Evolutionary conservation across 768 basidiomycete genomes (phyloP), one percentile per base, ranked within the genome.

Genomic region (Pholiota conissans): DNA sequence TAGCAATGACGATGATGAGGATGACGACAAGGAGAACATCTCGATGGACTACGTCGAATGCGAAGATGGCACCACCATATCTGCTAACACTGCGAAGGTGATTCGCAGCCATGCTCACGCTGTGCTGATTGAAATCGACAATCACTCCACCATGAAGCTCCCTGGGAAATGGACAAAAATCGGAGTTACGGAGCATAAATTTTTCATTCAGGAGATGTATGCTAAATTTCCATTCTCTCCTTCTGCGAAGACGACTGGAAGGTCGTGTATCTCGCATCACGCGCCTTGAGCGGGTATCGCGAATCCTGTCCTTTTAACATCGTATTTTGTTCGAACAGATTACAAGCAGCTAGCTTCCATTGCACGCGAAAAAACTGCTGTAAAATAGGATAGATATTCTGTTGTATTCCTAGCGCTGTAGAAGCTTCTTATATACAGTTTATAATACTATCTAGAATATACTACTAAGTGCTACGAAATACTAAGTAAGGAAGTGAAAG

Each of bases 231-330:
- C 52, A 10, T 49, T 45, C 52, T 59, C 18, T 30, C 26, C 11
- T 24, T 49, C 32, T 54, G 58, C 27, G 16, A 55, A 9, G 39
- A 50, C 16, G 58, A 59, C 28, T 59, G 58, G 58, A 58, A 58
- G 57, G 57, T 48, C 18, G n/a, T 47, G 14, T 37, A 48, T 11
- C 51, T 58, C 5, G 51, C 50, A 13, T 13, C 16, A 13, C 40
- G n/a, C 18, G n/a, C 40, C 6, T 18, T 45, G n/a, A 8, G 8
- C 6, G 6, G 16, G 22, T 45, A 45, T 18, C 40, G 22, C 6
- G n/a, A 7, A 6, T 16, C n/a, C 6, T 20, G 6, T 9, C 40
- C 16, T 45, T 20, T 7, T 8, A 45, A 45, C 6, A 18, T 7
- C 8, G 40, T n/a, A n/a, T n/a, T n/a, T n/a, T n/a, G n/a, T n/a